Base-by-base conservation (phyloP, 2,329 filamentous ascomycete genomes). In the Fusarium annulatum region DNA sequence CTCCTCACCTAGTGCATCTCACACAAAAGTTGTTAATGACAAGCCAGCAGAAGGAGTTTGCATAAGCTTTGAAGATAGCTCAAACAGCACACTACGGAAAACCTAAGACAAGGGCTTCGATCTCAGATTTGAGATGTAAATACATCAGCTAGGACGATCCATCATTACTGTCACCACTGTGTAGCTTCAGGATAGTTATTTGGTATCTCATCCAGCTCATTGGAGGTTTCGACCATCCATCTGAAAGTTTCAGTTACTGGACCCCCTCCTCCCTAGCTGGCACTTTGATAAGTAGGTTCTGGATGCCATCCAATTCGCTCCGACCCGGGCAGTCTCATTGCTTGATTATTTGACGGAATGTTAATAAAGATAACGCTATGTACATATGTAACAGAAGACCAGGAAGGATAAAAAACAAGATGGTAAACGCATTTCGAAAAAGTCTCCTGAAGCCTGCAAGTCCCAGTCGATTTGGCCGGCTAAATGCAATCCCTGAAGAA, bases 401-500 rank as follows among this genome's bases (percentile, higher is more conserved):
- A 36, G 19, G 39, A 69, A 33, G 30, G 42, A 21, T 42, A 39
- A 53, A 48, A 60, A 38, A 26, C 26, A 61, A 19, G 42, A 42
- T 42, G n/a, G 30, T 36, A 38, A 64, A 36, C 9, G 16, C 42
- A 34, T 38, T 43, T 26, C 21, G 21, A 69, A 65, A 69, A 65
- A 69, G 39, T 65, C 66, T 53, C 65, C 64, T 61, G 68, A 71
- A 64, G 61, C 42, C 51, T 68, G n/a, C 57, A 58, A 58, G 64
- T 60, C 66, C 70, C 73, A 55, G 55, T 55, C 15, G 52, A 61
- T 73, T 67, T 62, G 41, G 38, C 59, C 65, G 75, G 75, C 75
- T 77, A 77, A 77, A 77, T 77, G 64, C 46, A 76, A 65, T 53
- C 55, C 49, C 64, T 71, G 57, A 38, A 63, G 68, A 62, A 73